Evolutionary conservation across 1,139 yeast genomes (phyloP).

Genomic region (Debaryomycetaceae sp.): DNA sequence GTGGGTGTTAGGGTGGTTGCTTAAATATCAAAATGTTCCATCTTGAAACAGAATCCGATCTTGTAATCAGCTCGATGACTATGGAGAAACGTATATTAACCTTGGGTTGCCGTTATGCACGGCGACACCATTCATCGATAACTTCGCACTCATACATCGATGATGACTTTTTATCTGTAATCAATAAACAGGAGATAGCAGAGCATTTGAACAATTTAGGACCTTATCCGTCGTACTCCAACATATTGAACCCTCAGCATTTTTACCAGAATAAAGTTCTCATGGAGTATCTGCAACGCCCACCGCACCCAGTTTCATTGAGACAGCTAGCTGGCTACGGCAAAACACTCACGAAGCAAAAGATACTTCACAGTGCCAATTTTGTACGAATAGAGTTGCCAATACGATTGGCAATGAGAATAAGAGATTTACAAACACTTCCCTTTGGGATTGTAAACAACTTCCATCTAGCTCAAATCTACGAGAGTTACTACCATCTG

Average conservation of each 20-base stretch:
- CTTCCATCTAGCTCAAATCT: constrained; percentile 79
- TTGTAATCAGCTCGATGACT: background rate
- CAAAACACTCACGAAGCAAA: constrained; percentile 70
- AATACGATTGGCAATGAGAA: constrained; percentile 74
- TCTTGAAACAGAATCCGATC: background rate
- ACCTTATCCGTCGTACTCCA: constrained; percentile 44
- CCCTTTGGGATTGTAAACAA: constrained; percentile 86
- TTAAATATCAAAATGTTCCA: background rate
- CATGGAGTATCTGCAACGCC: constrained; percentile 56
- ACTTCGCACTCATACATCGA: constrained; percentile 28
- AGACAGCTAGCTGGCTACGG: constrained; percentile 90
- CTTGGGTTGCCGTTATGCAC: background rate
- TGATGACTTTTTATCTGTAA: constrained; percentile 28
- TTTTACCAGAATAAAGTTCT: constrained; percentile 82
- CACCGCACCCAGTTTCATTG: constrained; percentile 86
- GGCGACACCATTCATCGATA: constrained; percentile 9
- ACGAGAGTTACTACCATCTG: constrained; percentile 83
- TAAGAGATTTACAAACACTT: constrained; percentile 72
- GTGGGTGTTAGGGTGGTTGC: background rate
- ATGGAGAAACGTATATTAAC: background rate
- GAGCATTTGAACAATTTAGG: constrained; percentile 38
- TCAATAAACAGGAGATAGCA: constrained; percentile 38
- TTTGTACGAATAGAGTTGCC: constrained; percentile 86
- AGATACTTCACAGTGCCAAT: constrained; percentile 77
- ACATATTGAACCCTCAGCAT: constrained; percentile 60